Percentiles rank a stretch among this genome's conserved stretches.
These are phyloP conservation scores for Aquilaria agallochum DNA, from an alignment of 441 rosid genomes.

Conservation along the genomic window DNA sequence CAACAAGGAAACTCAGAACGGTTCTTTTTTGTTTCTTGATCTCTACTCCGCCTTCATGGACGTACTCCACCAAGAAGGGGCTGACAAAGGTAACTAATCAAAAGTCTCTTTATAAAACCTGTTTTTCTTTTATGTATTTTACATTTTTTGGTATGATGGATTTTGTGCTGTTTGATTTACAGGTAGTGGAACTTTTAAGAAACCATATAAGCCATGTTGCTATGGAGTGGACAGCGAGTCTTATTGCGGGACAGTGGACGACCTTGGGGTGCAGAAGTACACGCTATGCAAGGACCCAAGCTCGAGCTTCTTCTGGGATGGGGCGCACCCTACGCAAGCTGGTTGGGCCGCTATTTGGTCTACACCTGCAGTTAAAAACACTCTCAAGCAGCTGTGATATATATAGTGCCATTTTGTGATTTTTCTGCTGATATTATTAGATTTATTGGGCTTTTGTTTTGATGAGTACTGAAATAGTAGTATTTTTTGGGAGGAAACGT, in stretches of 20 bases:
- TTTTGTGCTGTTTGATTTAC: background rate
- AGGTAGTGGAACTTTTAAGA: slow-evolving; percentile 14
- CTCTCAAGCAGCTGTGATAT: no score
- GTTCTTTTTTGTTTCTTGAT: slow-evolving; percentile 27
- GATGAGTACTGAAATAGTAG: no score
- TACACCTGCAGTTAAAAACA: slow-evolving; percentile 1
- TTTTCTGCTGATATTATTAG: no score
- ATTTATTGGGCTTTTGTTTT: no score
- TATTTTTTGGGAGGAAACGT: no score
- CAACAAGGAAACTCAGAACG: slow-evolving; percentile 18
- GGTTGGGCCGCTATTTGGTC: slow-evolving; percentile 40
- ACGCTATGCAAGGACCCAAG: slow-evolving; percentile 33
- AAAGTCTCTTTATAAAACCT: background rate
- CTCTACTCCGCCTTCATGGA: slow-evolving; percentile 33
- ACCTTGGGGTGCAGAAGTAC: slow-evolving; percentile 29
- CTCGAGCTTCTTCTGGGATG: slow-evolving; percentile 46
- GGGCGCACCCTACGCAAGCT: slow-evolving; percentile 40
- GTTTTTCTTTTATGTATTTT: background rate
- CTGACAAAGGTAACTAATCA: slow-evolving; percentile 17
- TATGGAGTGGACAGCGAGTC: slow-evolving; percentile 13
- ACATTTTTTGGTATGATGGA: background rate
- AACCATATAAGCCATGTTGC: slow-evolving; percentile 38
- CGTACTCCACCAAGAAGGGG: slow-evolving; percentile 22
- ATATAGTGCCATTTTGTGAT: no score
- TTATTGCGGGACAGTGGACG: slow-evolving; percentile 28